Evolutionary conservation across 2,329 filamentous ascomycete genomes (phyloP), one percentile per base, ranked within the genome.

Genomic region (Penicillium sp.): DNA sequence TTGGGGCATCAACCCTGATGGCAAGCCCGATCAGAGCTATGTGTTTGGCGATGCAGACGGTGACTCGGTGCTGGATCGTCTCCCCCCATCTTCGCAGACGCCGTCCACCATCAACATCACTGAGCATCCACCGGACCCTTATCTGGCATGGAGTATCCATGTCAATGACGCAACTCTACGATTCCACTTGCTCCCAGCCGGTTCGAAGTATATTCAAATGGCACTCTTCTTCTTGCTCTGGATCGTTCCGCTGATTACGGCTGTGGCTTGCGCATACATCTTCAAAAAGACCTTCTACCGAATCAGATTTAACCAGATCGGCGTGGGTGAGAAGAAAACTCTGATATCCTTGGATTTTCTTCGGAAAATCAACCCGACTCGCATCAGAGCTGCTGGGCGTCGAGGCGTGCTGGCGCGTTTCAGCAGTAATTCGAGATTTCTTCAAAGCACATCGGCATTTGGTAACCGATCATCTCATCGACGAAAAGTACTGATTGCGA

Each of bases 1-100:
- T 4, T 85, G 83, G 82, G 83, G 82, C 44, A 80, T 84, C 61
- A 82, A 84, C 56, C 75, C 77, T 0, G 76, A 84, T 62, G 80
- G 81, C 18, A 67, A 78, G 55, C 81, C 82, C 0, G 82, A 85
- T 62, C 73, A 80, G 50, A 76, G 76, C 6, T 75, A 72, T 47
- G 75, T 82, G 2, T 78, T 76, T 51, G 83, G 83, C 24, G 82
- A 85, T 60, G 74, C 82, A 11, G 79, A 85, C 57, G 70, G 71
- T 26, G 81, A 85, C 59, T 73, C 72, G 3, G 71, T 85, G 5
- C 66, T 84, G 18, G 82, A 85, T 60, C 79, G 80, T 35, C 71
- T 85, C 32, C 78, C 81, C 1, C 82, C 81, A 4, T 79, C 76
- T 9, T 80, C 78, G 24, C 67, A 84, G 13, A 73, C 75, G 28